Evolutionary conservation across 108 stramenopile species (phyloP).

Genomic region (Pseudonitzschia delicatissima): DNA sequence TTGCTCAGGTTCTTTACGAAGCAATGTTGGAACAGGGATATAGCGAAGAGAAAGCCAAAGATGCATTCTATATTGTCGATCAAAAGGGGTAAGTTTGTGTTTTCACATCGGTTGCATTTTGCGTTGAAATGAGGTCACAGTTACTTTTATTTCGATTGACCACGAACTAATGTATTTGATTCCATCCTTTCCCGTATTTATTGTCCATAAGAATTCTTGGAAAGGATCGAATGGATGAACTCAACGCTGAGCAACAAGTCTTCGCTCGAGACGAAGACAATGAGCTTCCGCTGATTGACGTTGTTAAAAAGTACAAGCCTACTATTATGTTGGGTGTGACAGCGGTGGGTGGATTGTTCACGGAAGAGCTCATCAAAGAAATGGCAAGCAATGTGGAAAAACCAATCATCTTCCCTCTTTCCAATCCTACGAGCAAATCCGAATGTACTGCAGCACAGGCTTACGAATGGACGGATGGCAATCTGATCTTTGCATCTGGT

Average conservation of each 20-base stretch:
- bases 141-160: too few species aligned
- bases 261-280: conserved; percentile 72
- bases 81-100: conserved; percentile 61
- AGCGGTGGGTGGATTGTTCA: conserved; percentile 85
- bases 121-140: too few species aligned
- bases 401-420: conserved; percentile 96
- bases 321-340: conserved; percentile 92
- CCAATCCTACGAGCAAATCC: conserved; percentile 95
- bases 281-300: conserved; percentile 57
- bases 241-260: conserved; percentile 63
- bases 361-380: conserved; percentile 48
- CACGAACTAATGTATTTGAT: too few species aligned
- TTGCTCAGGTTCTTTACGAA: conserved; percentile 78
- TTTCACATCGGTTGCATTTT: not conserved
- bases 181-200: not conserved
- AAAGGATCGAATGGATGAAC: conserved; percentile 46
- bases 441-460: conserved; percentile 98
- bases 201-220: conserved; percentile 56
- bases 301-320: conserved; percentile 84
- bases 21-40: conserved; percentile 88
- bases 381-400: conserved; percentile 76
- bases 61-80: conserved; percentile 85
- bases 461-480: conserved; percentile 94
- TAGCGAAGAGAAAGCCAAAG: conserved; percentile 66
- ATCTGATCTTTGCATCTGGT: conserved; percentile 91